Evolutionary conservation across 2,329 filamentous ascomycete genomes (phyloP).

Genomic region (Fusarium camptoceras): DNA sequence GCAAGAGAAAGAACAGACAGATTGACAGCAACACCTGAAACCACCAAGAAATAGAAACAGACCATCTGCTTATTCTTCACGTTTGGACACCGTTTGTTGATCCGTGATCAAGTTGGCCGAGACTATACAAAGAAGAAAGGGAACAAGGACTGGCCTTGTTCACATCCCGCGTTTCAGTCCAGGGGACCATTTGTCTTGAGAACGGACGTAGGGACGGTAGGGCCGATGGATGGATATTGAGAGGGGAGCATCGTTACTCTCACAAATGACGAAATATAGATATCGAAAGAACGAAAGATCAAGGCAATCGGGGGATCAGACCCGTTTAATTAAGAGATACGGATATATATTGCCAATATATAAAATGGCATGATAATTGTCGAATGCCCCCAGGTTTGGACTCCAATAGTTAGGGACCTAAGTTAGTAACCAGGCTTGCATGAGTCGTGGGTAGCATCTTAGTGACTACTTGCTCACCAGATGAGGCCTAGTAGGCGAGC

Average conservation of each 20-base stretch:
- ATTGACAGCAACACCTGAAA: conserved; percentile 31
- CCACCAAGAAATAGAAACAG: conserved; percentile 19
- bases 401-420: conserved; percentile 26
- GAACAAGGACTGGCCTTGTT: conserved; percentile 3
- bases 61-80: conserved; percentile 6
- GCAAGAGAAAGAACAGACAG: background rate
- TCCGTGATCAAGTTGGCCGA: background rate
- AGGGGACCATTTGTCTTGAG: conserved; percentile 11
- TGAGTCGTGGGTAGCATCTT: conserved; percentile 26
- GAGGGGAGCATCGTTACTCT: background rate
- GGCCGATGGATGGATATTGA: conserved; percentile 1
- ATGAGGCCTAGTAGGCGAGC: conserved; percentile 10
- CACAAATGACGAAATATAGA: background rate
- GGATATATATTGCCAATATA: conserved; percentile 21
- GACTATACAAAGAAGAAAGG: background rate
- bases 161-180: conserved; percentile 20
- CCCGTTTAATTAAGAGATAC: conserved; percentile 18
- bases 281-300: background rate
- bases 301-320: background rate
- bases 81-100: conserved; percentile 7
- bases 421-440: conserved; percentile 7
- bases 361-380: conserved; percentile 13
- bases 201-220: conserved; percentile 4
- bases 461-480: conserved; percentile 7
- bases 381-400: conserved; percentile 7